These are phyloP conservation scores for Spathaspora sp. DNA, from an alignment of 805 yeast species.

Conservation along the genomic window DNA sequence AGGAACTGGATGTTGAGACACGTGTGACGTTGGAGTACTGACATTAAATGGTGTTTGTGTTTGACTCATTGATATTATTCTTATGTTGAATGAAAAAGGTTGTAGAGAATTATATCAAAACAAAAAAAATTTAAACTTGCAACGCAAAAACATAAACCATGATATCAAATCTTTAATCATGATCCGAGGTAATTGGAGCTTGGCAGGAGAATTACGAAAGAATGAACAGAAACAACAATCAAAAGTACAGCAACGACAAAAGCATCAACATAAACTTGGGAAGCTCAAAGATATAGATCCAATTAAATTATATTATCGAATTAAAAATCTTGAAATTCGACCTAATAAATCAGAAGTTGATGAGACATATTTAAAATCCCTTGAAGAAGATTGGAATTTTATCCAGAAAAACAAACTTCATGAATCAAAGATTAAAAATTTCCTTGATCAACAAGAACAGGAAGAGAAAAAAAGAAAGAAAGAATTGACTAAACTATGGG, in stretches of 20 bases:
- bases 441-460: slow-evolving; percentile 17
- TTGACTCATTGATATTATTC: slow-evolving; percentile 4
- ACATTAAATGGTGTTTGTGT: slow-evolving; percentile 5
- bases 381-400: slow-evolving; percentile 40
- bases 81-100: neutral
- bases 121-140: no score
- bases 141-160: neutral
- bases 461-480: slow-evolving; percentile 13
- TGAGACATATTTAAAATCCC: slow-evolving; percentile 16
- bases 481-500: slow-evolving; percentile 32
- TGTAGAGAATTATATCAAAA: neutral
- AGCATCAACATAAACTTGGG: slow-evolving; percentile 22
- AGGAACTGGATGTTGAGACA: slow-evolving; percentile 3
- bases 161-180: slow-evolving; percentile 7
- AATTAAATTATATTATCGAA: slow-evolving; percentile 26
- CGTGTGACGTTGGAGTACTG: neutral
- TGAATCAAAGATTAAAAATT: slow-evolving; percentile 21
- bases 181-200: slow-evolving; percentile 30
- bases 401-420: slow-evolving; percentile 33
- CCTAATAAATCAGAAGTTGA: slow-evolving; percentile 14
- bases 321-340: slow-evolving; percentile 22
- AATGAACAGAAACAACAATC: slow-evolving; percentile 33
- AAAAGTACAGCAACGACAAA: slow-evolving; percentile 35
- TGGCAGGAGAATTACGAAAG: slow-evolving; percentile 34
- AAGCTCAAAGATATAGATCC: slow-evolving; percentile 31